Conservation (phyloP, 805 yeast genomes). For the Spathaspora boniae region DNA sequence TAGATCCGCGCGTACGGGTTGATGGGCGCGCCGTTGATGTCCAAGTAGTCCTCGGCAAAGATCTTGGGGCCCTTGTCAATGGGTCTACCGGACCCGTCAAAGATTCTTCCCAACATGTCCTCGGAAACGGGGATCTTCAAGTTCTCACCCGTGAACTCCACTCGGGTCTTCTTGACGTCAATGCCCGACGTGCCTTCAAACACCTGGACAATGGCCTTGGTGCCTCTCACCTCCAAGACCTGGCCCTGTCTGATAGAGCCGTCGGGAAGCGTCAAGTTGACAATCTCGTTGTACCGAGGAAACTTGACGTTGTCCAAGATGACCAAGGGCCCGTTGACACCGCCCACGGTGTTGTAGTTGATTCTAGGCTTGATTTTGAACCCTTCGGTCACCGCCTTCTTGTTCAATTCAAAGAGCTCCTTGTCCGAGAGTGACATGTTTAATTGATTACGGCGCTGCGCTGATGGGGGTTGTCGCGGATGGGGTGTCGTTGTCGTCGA, state of each 20-base stretch:
- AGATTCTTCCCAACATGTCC: slow-evolving; percentile 95
- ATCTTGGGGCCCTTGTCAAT: slow-evolving; percentile 98
- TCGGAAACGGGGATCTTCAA: slow-evolving; percentile 93
- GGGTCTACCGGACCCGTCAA: slow-evolving; percentile 98
- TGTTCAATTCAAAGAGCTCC: slow-evolving; percentile 69
- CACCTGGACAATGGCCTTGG: slow-evolving; percentile 96
- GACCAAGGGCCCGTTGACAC: slow-evolving; percentile 98
- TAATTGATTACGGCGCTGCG: background rate
- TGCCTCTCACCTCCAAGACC: slow-evolving; percentile 95
- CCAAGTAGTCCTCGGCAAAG: slow-evolving; percentile 97
- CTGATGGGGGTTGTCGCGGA: no score
- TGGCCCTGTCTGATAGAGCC: slow-evolving; percentile 95
- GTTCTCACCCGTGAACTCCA: slow-evolving; percentile 95
- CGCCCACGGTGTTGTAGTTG: slow-evolving; percentile 94
- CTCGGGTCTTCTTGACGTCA: slow-evolving; percentile 95
- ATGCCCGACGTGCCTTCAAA: slow-evolving; percentile 99
- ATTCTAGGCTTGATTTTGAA: slow-evolving; percentile 88
- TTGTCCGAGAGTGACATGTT: slow-evolving; percentile 35
- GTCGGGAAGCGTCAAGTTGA: slow-evolving; percentile 93
- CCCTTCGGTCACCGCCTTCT: slow-evolving; percentile 87
- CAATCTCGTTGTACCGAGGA: slow-evolving; percentile 89
- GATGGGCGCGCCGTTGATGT: slow-evolving; percentile 98
- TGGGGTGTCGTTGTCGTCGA: background rate
- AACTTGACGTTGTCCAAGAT: slow-evolving; percentile 50
- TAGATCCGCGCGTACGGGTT: slow-evolving; percentile 97